A percentile compares a stretch with the other conserved stretches of the same genome.
Evolutionary conservation across 2,329 filamentous ascomycete species (phyloP).

Genomic region (Aspergillus sergii): DNA sequence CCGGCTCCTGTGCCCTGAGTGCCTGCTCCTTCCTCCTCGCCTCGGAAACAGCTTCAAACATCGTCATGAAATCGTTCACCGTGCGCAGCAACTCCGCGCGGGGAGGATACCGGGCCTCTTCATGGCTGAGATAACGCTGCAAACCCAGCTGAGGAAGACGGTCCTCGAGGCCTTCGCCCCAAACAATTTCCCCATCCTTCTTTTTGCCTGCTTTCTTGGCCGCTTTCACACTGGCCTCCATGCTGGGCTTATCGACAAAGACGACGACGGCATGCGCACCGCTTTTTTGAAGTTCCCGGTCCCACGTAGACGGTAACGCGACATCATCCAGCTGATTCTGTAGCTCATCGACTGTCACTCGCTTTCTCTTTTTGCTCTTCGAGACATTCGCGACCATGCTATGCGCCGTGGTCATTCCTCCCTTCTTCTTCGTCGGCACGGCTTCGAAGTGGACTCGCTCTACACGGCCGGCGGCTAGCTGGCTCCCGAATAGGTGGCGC

Average conservation of each 20-base stretch:
- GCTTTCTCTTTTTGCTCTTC: conserved; percentile 59
- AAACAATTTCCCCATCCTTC: conserved; percentile 63
- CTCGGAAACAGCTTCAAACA: conserved; percentile 71
- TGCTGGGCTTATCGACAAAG: conserved; percentile 80
- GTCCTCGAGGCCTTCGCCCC: conserved; percentile 66
- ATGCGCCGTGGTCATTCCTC: conserved; percentile 21
- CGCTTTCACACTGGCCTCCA: conserved; percentile 76
- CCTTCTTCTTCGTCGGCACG: conserved; percentile 41
- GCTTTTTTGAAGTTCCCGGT: conserved; percentile 68
- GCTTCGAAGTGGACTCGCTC: conserved; percentile 76
- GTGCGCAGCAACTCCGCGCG: conserved; percentile 67
- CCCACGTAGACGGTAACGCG: conserved; percentile 72
- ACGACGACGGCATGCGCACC: conserved; percentile 79
- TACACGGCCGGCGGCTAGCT: conserved; percentile 77
- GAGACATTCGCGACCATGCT: conserved; percentile 21
- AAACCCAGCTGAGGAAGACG: conserved; percentile 61
- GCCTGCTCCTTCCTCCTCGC: conserved; percentile 64
- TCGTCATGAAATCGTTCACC: conserved; percentile 82
- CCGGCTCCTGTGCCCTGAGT: conserved; percentile 73
- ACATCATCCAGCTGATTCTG: conserved; percentile 61
- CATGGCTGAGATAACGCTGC: conserved; percentile 62
- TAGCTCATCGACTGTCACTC: conserved; percentile 50
- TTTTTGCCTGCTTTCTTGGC: conserved; percentile 55
- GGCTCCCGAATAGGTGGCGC: conserved; percentile 70
- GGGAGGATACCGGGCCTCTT: conserved; percentile 71